A percentile compares a stretch with the other conserved stretches of the same genome.
phyloP scores from a whole-genome alignment of 176 grass and related monocot species.

The Lolium perenne region DNA sequence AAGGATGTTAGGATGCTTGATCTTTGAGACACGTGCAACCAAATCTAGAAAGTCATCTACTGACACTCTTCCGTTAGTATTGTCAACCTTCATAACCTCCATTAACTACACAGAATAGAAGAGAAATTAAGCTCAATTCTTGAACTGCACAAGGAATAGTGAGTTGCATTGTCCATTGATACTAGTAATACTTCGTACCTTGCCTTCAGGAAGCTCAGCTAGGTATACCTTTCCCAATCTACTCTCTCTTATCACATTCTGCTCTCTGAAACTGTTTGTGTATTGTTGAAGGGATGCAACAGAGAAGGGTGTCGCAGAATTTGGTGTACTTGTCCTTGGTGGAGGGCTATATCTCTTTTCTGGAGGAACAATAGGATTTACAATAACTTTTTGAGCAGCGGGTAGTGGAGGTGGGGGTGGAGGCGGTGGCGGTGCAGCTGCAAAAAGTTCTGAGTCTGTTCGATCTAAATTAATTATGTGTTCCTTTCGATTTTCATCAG shows the following conservation, averaged over 20 bases:
- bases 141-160: slow-evolving; percentile 7
- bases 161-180: slow-evolving; percentile 16
- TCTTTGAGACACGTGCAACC: slow-evolving; percentile 58
- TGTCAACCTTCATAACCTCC: slow-evolving; percentile 95
- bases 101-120: slow-evolving; percentile 63
- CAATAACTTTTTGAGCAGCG: slow-evolving; percentile 56
- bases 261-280: slow-evolving; percentile 80
- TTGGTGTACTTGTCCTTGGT: slow-evolving; percentile 35
- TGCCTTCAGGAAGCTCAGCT: slow-evolving; percentile 82
- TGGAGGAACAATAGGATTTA: slow-evolving; percentile 52
- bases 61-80: slow-evolving; percentile 73
- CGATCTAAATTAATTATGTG: slow-evolving; percentile 70
- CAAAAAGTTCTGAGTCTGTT: slow-evolving; percentile 57
- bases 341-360: slow-evolving; percentile 50
- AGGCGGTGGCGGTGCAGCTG: slow-evolving; percentile 18
- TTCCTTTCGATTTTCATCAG: slow-evolving; percentile 59
- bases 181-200: slow-evolving; percentile 59
- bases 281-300: slow-evolving; percentile 91
- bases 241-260: slow-evolving; percentile 88
- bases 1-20: slow-evolving; percentile 78
- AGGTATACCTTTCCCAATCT: slow-evolving; percentile 76
- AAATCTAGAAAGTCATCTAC: slow-evolving; percentile 79
- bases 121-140: slow-evolving; percentile 22
- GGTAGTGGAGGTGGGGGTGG: slow-evolving; percentile 30
- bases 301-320: slow-evolving; percentile 76